Evolutionary conservation across 768 basidiomycete species (phyloP), one percentile per base, ranked within the genome.

Genomic region (Neoboletus magnificus): DNA sequence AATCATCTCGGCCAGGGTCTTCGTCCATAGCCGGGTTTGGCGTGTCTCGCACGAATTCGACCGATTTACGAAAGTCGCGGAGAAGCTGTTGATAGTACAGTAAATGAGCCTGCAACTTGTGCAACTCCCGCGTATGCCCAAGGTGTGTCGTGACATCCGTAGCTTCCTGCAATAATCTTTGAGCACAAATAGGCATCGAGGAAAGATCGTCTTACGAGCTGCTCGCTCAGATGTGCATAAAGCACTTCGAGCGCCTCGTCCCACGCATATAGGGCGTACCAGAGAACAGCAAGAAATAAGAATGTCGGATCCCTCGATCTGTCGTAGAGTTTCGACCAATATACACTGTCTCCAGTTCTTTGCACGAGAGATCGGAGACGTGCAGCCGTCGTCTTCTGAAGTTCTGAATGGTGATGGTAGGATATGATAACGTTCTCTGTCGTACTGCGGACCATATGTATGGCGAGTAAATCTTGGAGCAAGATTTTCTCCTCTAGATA

Each of bases 231-330:
- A 59, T 85, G 80, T 11, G 61, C 58, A 52, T 83, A 83, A 35
- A 85, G 60, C 13, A 70, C 67, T 59, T 83, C 82, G 25, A 84
- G 71, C 0, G 80, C 70, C 64, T 85, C 81, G 48, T 85, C 84
- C 82, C 84, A 85, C 1, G 82, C 77, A 61, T 84, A 84, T 27
- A 84, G 60, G 0, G 81, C 77, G 54, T 83, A 82, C 84, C 83
- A 85, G 27, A 84, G 64, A 10, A 79, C 66, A 44, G 78, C 72
- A 25, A 73, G 65, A 20, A 73, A 65, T 12, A 73, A 50, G 22
- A 73, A 65, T 0, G 71, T 73, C 1, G 71, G 69, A 45, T 75
- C 73, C 42, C 49, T 62, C 0, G 72, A 66, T 48, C 59, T 62
- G 0, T 16, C 30, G n/a, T 73, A 73, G 37, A 74, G 61, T 33